Evolutionary conservation across 1,139 yeast species (phyloP).

Genomic region (Petasospora rhodanensis): DNA sequence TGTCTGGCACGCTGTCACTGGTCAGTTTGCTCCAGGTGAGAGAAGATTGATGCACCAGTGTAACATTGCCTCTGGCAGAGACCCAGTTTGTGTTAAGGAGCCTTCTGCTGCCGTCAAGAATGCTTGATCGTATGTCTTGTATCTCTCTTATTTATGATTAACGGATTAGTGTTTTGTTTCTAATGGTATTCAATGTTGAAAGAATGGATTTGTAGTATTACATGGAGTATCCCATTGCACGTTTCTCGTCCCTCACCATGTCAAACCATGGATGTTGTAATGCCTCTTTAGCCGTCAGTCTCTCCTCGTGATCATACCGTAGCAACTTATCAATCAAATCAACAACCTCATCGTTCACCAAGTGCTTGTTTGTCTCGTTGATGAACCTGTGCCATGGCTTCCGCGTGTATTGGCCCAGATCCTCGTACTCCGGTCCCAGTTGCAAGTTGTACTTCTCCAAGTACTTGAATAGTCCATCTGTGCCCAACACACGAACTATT

Average conservation of each 20-base stretch:
- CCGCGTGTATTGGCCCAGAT: conserved; percentile 59
- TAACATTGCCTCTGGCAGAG: conserved; percentile 77
- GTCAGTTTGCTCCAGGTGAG: conserved; percentile 75
- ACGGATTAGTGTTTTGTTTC: too few relatives aligned
- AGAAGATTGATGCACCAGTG: conserved; percentile 89
- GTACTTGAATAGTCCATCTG: conserved; percentile 59
- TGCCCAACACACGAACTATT: conserved; percentile 72
- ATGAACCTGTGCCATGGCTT: conserved; percentile 66
- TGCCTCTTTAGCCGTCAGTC: conserved; percentile 74
- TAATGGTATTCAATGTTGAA: too few relatives aligned
- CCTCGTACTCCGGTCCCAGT: conserved; percentile 63
- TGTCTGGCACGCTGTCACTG: conserved; percentile 87
- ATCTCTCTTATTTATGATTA: not conserved
- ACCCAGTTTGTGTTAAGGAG: conserved; percentile 41
- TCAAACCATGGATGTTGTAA: conserved; percentile 53
- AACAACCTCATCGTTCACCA: conserved; percentile 53
- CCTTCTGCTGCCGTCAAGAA: conserved; percentile 8
- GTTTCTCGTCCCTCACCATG: conserved; percentile 20
- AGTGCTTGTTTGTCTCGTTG: conserved; percentile 45
- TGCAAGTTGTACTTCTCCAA: conserved; percentile 56
- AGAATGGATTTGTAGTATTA: too few relatives aligned
- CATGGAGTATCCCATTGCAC: too few relatives aligned
- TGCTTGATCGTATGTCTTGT: too few relatives aligned
- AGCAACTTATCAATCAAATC: conserved; percentile 64
- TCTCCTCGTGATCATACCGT: conserved; percentile 67